These are phyloP conservation scores for Golubevia pallescens DNA, from an alignment of 1,284 basidiomycete genomes.

Conservation along the genomic window DNA sequence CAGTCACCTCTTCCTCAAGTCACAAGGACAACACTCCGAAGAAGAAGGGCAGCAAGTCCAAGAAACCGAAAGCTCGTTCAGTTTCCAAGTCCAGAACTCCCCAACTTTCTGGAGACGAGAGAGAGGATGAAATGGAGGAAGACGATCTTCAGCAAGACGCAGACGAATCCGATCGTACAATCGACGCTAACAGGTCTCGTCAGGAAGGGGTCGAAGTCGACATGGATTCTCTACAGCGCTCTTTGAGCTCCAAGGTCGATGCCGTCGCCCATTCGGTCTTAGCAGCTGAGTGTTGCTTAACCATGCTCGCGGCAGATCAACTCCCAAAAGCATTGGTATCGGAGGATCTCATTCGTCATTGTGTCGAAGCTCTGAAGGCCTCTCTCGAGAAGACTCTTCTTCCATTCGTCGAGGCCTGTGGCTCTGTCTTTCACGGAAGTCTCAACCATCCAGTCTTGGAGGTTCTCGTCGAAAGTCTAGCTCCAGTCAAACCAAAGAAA, in stretches of 20 bases:
- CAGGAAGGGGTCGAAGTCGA: constrained; percentile 5
- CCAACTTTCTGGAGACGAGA: not conserved
- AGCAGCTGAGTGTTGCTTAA: constrained; percentile 81
- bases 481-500: constrained; percentile 13
- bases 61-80: not conserved
- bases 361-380: constrained; percentile 78
- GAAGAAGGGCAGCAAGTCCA: constrained; percentile 4
- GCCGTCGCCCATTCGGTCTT: constrained; percentile 65
- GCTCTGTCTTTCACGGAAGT: constrained; percentile 24
- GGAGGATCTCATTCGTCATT: constrained; percentile 83
- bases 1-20: constrained; percentile 9
- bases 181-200: not conserved
- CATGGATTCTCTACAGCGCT: not conserved
- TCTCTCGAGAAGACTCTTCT: constrained; percentile 81
- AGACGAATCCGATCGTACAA: constrained; percentile 11
- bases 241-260: not conserved
- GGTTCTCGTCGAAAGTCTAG: constrained; percentile 60
- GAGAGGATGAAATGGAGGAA: not conserved
- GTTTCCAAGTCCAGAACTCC: not conserved
- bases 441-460: constrained; percentile 28
- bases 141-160: constrained; percentile 1
- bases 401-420: constrained; percentile 79
- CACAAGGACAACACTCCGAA: constrained; percentile 19
- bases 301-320: constrained; percentile 76
- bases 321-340: constrained; percentile 81